phyloP scores from a whole-genome alignment of 2,329 filamentous ascomycete genomes.

The Clonostachys chloroleuca region DNA sequence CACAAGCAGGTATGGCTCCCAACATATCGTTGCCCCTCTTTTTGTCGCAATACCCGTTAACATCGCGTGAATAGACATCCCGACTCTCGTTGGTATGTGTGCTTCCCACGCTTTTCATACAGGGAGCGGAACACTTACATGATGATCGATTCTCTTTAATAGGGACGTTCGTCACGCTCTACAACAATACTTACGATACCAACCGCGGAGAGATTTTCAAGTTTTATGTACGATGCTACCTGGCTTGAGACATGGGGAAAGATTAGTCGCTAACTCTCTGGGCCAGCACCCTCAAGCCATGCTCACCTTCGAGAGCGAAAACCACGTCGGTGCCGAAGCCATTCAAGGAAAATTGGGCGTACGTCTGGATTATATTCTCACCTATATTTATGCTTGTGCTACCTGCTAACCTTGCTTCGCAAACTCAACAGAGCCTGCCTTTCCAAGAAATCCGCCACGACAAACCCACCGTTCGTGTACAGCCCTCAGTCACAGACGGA shows the following conservation, averaged over 20 bases:
- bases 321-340: slow-evolving; percentile 54
- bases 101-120: slow-evolving; percentile 4
- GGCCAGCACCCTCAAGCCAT: slow-evolving; percentile 78
- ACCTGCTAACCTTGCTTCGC: background rate
- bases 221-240: slow-evolving; percentile 65
- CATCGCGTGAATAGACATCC: slow-evolving; percentile 25
- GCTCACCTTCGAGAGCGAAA: slow-evolving; percentile 82
- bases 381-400: background rate
- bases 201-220: slow-evolving; percentile 59
- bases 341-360: slow-evolving; percentile 85
- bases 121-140: background rate
- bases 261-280: background rate
- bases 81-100: slow-evolving; percentile 41
- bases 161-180: slow-evolving; percentile 88
- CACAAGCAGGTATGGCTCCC: no score
- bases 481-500: slow-evolving; percentile 62
- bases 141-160: background rate
- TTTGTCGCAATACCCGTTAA: no score
- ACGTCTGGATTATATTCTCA: slow-evolving; percentile 22
- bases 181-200: slow-evolving; percentile 83
- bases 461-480: slow-evolving; percentile 74
- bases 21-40: no score
- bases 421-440: slow-evolving; percentile 57
- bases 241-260: background rate
- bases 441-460: slow-evolving; percentile 80